Percentiles rank a stretch among this genome's conserved stretches.
phyloP scores from a whole-genome alignment of 805 yeast species.

The Wickerhamomyces sydowiorum region DNA sequence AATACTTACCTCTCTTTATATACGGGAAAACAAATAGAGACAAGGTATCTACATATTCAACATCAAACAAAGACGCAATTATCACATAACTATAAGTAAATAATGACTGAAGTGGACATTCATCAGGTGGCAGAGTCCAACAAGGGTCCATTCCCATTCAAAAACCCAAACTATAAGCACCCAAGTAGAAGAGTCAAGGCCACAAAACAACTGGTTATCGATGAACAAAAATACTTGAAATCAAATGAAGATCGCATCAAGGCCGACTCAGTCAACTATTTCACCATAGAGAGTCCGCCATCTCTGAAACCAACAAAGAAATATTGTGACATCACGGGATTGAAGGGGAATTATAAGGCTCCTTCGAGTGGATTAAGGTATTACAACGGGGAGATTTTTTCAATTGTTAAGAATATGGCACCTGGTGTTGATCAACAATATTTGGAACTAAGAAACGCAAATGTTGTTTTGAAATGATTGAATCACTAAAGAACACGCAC shows the following conservation, averaged over 20 bases:
- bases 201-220: conserved; percentile 63
- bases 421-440: conserved; percentile 94
- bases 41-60: too few relatives aligned
- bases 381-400: conserved; percentile 79
- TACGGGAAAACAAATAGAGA: too few relatives aligned
- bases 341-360: conserved; percentile 68
- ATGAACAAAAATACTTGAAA: conserved; percentile 67
- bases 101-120: conserved; percentile 4
- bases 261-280: conserved; percentile 57
- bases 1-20: too few relatives aligned
- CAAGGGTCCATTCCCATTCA: conserved; percentile 44
- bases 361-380: conserved; percentile 74
- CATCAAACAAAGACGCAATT: conserved; percentile 4
- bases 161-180: conserved; percentile 44
- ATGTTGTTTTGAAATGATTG: conserved; percentile 76
- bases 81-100: neutral
- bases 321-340: conserved; percentile 92
- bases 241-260: conserved; percentile 22
- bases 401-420: conserved; percentile 68
- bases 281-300: conserved; percentile 80
- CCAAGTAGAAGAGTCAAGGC: conserved; percentile 67
- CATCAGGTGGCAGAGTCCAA: conserved; percentile 10
- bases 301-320: conserved; percentile 73
- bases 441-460: conserved; percentile 79
- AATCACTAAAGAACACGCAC: too few relatives aligned